Base-by-base conservation (phyloP, 495 filamentous ascomycete species). In the Lineolata rhizophorae region DNA sequence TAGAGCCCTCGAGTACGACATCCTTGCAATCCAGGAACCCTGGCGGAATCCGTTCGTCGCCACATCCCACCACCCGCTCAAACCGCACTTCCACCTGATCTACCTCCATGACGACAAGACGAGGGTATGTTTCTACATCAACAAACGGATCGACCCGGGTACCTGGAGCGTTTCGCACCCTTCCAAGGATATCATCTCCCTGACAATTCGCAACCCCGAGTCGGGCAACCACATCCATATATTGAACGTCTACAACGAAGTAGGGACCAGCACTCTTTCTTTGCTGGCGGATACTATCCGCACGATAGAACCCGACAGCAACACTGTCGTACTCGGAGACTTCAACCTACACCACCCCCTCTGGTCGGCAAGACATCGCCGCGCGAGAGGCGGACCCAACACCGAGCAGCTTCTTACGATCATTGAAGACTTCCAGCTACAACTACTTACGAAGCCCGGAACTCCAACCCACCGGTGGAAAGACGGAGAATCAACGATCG, bases 31-130 rank as follows among this genome's bases (percentile, higher is more conserved):
- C 20, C 34, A 47, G 30, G 38, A 47, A 27, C 42, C 35, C 32
- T 47, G 31, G 39, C 40, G 35, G 11, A 47, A 47, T 36, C 44
- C 39, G 15, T 40, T 45, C 26, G 42, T 35, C n/a, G n/a, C n/a
- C n/a, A n/a, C n/a, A n/a, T n/a, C n/a, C n/a, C n/a, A n/a, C n/a
- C n/a, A n/a, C n/a, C n/a, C n/a, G n/a, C n/a, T n/a, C n/a, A n/a
- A n/a, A n/a, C n/a, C n/a, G n/a, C 27, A 36, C 20, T 43, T 40
- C 20, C 30, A 40, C 17, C 40, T 43, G 32, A 27, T 20, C 32
- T 43, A n/a, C n/a, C n/a, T n/a, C n/a, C n/a, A n/a, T n/a, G n/a
- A n/a, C n/a, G n/a, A n/a, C n/a, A n/a, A n/a, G n/a, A n/a, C n/a
- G n/a, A n/a, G n/a, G n/a, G n/a, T n/a, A n/a, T n/a, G n/a, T n/a